Percentiles rank a stretch among this genome's conserved stretches.
Conservation (phyloP, 768 basidiomycete genomes). For the Clavaria fumosa region DNA sequence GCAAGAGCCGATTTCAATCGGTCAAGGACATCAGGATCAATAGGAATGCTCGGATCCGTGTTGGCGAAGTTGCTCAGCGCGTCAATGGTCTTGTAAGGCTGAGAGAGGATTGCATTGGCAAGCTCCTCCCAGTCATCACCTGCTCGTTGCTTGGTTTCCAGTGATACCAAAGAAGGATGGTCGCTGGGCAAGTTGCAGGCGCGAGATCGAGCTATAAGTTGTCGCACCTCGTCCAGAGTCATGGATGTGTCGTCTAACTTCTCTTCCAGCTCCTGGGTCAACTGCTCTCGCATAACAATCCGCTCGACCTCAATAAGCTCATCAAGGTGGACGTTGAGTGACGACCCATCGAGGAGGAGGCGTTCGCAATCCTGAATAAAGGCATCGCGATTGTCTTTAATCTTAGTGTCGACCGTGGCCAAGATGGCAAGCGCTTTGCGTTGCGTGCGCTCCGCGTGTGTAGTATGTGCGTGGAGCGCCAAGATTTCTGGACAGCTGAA, state of each 20-base stretch:
- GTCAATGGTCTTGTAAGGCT: conserved; percentile 58
- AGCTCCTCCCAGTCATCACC: conserved; percentile 70
- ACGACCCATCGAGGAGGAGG: conserved; percentile 51
- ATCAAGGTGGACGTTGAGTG: conserved; percentile 71
- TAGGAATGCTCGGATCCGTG: conserved; percentile 49
- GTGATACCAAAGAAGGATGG: conserved; percentile 46
- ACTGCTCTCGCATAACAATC: conserved; percentile 65
- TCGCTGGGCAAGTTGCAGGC: conserved; percentile 49
- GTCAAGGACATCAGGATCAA: conserved; percentile 51
- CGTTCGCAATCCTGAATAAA: conserved; percentile 59
- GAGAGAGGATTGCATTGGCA: conserved; percentile 47
- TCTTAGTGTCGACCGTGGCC: conserved; percentile 20
- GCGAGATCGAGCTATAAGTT: conserved; percentile 53
- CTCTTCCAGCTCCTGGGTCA: conserved; percentile 61
- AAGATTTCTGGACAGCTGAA: conserved; percentile 74
- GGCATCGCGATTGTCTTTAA: conserved; percentile 31
- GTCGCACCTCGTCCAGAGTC: conserved; percentile 64
- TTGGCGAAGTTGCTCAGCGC: conserved; percentile 63
- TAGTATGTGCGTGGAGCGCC: conserved; percentile 34
- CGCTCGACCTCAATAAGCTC: conserved; percentile 66
- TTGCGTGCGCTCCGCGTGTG: conserved; percentile 51
- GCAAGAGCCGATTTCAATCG: conserved; percentile 46
- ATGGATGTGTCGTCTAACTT: conserved; percentile 43
- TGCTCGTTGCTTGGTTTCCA: conserved; percentile 46
- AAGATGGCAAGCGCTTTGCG: conserved; percentile 40